Evolutionary conservation across 2,329 filamentous ascomycete genomes (phyloP), one percentile per base, ranked within the genome.

Genomic region (Amauroascus verrucosus): DNA sequence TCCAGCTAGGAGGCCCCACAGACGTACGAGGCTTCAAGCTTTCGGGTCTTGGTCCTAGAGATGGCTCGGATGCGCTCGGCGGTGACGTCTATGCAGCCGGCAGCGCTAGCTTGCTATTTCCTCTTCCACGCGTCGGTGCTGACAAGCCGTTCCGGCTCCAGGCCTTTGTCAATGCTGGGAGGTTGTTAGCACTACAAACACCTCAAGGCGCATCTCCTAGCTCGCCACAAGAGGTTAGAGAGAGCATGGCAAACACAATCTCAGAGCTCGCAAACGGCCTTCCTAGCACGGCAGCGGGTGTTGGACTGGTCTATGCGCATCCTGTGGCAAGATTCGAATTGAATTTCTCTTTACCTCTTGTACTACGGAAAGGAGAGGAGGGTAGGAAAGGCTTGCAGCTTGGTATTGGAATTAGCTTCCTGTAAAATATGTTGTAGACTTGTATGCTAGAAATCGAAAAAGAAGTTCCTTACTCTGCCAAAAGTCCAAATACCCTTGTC

Each of bases 321-420:
- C 90, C 90, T 0, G 85, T 91, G 18, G 93, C 93, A 9, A 76
- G 93, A 53, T 96, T 98, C 59, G 93, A 98, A 74, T 75, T 98
- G 61, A 98, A 98, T 71, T 95, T 98, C 67, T 89, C 86, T 62
- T 69, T 98, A 60, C 93, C 93, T 1, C 68, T 98, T 55, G 84
- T 91, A 16, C 69, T 88, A 63, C 79, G 93, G 55, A 84, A 79
- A 58, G 89, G 88, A 33, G 93, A 98, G 71, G 84, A 93, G 62
- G 84, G 82, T 14, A 81, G 91, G 53, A 98, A 98, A 73, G 93
- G 93, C 0, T 66, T 98, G 58, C 89, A 93, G 67, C 84, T 98
- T 63, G 93, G 93, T n/a, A 88, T 98, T 38, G 93, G 93, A 48
- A 89, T 98, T 65, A 94, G 87, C 72, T 96, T 98, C 67, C 72